A percentile compares a stretch with the other conserved stretches of the same genome.
Evolutionary conservation across 2,329 filamentous ascomycete species (phyloP).

Genomic region (Harringtonia aguacate): DNA sequence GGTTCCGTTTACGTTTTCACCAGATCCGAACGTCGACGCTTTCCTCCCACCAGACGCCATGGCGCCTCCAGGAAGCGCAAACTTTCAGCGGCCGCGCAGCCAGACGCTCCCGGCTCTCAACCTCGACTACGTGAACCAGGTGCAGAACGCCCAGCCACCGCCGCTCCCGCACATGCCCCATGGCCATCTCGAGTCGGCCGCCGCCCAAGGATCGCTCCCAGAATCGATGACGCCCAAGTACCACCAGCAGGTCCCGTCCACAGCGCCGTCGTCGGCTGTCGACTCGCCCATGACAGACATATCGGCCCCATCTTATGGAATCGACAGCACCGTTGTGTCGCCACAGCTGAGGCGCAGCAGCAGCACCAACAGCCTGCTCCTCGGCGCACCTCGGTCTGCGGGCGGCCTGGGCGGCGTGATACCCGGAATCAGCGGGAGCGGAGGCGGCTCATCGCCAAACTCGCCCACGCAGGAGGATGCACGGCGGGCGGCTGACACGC

Average conservation of each 20-base stretch:
- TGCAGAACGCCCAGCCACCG: conserved; percentile 26
- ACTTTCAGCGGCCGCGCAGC: conserved; percentile 68
- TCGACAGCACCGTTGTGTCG: conserved; percentile 25
- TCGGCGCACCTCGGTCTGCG: conserved; percentile 14
- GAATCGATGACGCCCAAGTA: conserved; percentile 3
- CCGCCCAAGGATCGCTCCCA: neutral
- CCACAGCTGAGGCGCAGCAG: conserved; percentile 38
- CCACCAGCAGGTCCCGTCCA: conserved; percentile 29
- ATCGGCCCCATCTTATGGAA: conserved; percentile 27
- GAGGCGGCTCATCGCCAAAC: conserved; percentile 45
- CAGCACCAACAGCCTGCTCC: conserved; percentile 35
- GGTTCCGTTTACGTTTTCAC: conserved; percentile 64
- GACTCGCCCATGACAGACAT: conserved; percentile 40
- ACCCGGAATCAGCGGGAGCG: conserved; percentile 14
- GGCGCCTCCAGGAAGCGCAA: conserved; percentile 28
- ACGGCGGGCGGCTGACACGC: conserved; percentile 65
- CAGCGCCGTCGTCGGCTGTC: conserved; percentile 39
- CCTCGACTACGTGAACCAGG: conserved; percentile 44
- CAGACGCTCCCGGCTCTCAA: conserved; percentile 74
- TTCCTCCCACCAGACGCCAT: conserved; percentile 40
- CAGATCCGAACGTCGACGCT: conserved; percentile 57
- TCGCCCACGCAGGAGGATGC: conserved; percentile 81
- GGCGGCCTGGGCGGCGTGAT: conserved; percentile 14
- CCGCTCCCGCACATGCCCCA: conserved; percentile 23
- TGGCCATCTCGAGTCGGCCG: conserved; percentile 42